Evolutionary conservation across 2,329 filamentous ascomycete genomes (phyloP), one percentile per base, ranked within the genome.

Genomic region (Onygena corvina): DNA sequence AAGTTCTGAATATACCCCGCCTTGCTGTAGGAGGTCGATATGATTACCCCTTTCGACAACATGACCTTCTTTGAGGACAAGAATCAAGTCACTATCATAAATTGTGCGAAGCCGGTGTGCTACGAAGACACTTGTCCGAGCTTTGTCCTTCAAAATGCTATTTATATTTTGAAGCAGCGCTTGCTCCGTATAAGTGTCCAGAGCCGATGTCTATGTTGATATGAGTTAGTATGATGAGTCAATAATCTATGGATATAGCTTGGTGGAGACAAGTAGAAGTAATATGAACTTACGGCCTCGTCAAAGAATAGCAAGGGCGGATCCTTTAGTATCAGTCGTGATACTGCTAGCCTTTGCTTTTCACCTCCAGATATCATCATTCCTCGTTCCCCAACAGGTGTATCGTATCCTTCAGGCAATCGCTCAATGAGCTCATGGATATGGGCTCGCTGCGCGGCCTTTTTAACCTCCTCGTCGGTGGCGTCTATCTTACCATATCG

Each of bases 361-460:
- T 95, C 90, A 27, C 89, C 89, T 2, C 86, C 89, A 0, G 86
- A 93, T 38, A 95, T 94, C 89, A 95, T 95, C 78, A 95, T 82
- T 1, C 89, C 89, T 42, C 90, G 78, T 71, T 95, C 90, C 48
- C 90, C 90, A 21, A 96, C 92, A 66, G 84, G 88, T 16, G 92
- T 96, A 18, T 82, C 69, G 64, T 96, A 94, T 12, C 87, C 86
- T n/a, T 89, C 83, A 1, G 86, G 87, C 63, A 94, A 82, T n/a
- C 71, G 72, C 49, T 77, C 72, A 53, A 94, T 83, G 47, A 84
- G 86, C 38, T 92, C 82, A 65, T 95, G 83, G 51, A 98, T 87
- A 50, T 82, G 80, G 1, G 92, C 90, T 48, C 87, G 77, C 60
- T 81, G 80, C 1, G 92, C 88, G 0, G 87, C 92, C 25, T 81